Conservation (phyloP, 2,329 filamentous ascomycete species). For the Aspergillus sp. region DNA sequence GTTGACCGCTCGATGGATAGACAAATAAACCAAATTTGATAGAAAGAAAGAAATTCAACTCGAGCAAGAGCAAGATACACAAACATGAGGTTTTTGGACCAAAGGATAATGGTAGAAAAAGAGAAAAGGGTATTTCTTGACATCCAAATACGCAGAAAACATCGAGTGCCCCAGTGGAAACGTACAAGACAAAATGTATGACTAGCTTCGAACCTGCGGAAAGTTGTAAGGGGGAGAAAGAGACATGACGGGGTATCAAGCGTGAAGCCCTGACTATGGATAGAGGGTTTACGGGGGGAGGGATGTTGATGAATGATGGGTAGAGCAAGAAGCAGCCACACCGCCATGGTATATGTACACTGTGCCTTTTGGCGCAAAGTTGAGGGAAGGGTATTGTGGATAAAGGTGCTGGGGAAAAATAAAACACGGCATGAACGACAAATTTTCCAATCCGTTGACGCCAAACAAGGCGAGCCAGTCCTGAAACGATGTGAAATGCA, state of each 20-base stretch:
- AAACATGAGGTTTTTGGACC: too few species aligned
- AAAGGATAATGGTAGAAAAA: too few species aligned
- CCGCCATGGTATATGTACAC: slow-evolving; percentile 21
- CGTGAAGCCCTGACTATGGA: slow-evolving; percentile 22
- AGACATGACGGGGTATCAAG: slow-evolving; percentile 27
- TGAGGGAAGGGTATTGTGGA: slow-evolving; percentile 2
- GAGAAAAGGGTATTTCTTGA: slow-evolving; percentile 1
- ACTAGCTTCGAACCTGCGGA: slow-evolving; percentile 33
- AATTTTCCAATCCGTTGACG: background rate
- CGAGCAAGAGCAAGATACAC: background rate
- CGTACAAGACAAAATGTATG: slow-evolving; percentile 4
- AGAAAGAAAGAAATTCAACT: background rate
- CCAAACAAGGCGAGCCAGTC: slow-evolving; percentile 2
- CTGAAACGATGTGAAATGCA: background rate
- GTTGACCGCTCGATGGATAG: too few species aligned
- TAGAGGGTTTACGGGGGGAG: slow-evolving; percentile 1
- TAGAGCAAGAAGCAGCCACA: slow-evolving; percentile 2
- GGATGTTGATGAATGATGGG: slow-evolving; percentile 2
- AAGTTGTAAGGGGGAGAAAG: slow-evolving; percentile 9
- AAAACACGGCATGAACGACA: background rate
- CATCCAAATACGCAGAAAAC: slow-evolving; percentile 4
- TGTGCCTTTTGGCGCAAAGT: background rate
- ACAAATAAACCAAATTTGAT: too few species aligned
- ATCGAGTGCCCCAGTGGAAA: slow-evolving; percentile 1
- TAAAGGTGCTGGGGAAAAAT: background rate